Evolutionary conservation across 306 rosid species (phyloP), one percentile per base, ranked within the genome.

Genomic region (Lathyrus tuberosus): DNA sequence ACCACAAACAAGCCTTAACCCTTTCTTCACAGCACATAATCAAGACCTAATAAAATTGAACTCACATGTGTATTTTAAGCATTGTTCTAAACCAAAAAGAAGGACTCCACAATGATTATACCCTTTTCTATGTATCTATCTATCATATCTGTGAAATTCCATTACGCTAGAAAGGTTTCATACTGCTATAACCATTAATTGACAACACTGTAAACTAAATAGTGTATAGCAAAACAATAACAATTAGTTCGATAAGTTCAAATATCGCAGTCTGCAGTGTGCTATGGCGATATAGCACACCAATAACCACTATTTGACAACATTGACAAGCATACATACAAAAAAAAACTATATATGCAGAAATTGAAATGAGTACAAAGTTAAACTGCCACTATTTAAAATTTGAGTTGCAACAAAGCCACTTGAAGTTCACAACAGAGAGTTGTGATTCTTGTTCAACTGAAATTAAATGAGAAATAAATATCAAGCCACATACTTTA

Each of bases 1-100:
- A 31, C 37, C 5, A 31, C 37, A 31, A 31, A 31, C 8, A 0
- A 31, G 37, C 37, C 37, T 31, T 31, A 31, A 31, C 37, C 37
- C 37, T 8, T 31, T 31, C 37, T 31, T 18, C 0, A 38, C 44
- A 40, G 6, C 1, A 13, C 65, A 49, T 1, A 56, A 59, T 37
- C 41, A 47, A 65, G 58, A 14, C 77, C 41, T 65, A 22, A 49
- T 72, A 22, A 40, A 71, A 64, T 56, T 22, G 62, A 77, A 64
- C 59, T 62, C 10, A 12, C 18, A 22, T 12, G 47, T 44, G 40
- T 35, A 42, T 54, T 54, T 8, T 73, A 48, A 59, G 54, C 47
- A 51, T 24, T 35, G 6, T 47, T 44, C 28, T 62, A 35, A 49
- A 33, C 26, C 11, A 12, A 24, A 61, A 35, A 61, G 1, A 61